Evolutionary conservation across 2,329 filamentous ascomycete genomes (phyloP).

Genomic region (Colletotrichum sp.): DNA sequence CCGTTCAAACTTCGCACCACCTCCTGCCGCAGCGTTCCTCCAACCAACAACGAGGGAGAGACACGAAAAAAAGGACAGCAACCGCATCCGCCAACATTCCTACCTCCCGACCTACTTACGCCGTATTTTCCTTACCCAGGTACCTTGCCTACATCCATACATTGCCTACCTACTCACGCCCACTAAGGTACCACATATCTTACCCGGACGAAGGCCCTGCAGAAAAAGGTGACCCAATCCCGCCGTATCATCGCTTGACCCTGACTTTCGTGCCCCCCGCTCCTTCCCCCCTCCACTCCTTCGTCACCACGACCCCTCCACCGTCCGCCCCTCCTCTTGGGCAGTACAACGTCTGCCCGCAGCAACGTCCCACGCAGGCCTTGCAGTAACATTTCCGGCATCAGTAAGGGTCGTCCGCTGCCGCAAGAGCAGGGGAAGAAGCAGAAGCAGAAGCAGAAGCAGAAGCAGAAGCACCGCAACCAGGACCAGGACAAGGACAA

Average conservation of each 20-base stretch:
- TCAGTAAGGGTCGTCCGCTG: neutral
- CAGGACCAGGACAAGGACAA: neutral
- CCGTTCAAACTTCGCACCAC: neutral
- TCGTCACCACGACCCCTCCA: slow-evolving; percentile 6
- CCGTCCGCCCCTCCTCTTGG: neutral
- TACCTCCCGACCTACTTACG: neutral
- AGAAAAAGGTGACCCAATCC: slow-evolving; percentile 6
- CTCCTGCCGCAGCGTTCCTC: neutral
- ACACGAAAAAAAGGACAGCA: neutral
- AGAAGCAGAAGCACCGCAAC: neutral
- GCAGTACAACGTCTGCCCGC: neutral
- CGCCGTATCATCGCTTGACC: slow-evolving; percentile 13
- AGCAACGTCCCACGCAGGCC: neutral
- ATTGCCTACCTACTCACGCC: neutral
- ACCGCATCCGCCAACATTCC: neutral
- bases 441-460: neutral
- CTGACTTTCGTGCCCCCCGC: slow-evolving; percentile 10
- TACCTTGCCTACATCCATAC: neutral
- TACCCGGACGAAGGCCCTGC: slow-evolving; percentile 8
- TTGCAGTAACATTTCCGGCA: neutral
- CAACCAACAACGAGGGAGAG: neutral
- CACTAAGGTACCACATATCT: neutral
- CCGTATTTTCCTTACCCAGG: neutral
- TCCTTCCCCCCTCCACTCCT: neutral
- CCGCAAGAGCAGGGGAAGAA: neutral